A percentile compares a stretch with the other conserved stretches of the same genome.
Evolutionary conservation across 2,329 filamentous ascomycete species (phyloP).

Genomic region (Pochonia chlamydosporia): DNA sequence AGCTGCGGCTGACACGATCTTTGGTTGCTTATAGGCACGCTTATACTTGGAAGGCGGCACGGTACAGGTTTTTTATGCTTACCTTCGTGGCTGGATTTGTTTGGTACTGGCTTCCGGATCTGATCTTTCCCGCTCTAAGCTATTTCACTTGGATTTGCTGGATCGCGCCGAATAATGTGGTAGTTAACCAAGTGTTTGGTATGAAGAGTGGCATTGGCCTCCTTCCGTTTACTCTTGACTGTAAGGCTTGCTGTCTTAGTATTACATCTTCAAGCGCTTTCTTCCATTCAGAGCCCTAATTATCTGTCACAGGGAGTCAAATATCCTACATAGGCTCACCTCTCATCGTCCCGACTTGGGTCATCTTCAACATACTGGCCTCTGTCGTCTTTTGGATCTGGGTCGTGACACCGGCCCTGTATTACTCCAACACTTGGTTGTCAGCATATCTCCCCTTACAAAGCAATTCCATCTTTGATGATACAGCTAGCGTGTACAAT

Average conservation of each 20-base stretch:
- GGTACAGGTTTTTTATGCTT: constrained; percentile 40
- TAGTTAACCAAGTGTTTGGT: constrained; percentile 43
- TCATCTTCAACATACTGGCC: constrained; percentile 40
- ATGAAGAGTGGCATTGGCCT: constrained; percentile 35
- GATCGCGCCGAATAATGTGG: constrained; percentile 39
- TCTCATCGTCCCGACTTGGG: constrained; percentile 35
- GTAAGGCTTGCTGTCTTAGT: constrained; percentile 12
- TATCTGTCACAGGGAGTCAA: constrained; percentile 14
- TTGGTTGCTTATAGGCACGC: not conserved
- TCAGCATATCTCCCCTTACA: constrained; percentile 47
- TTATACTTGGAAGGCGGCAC: constrained; percentile 27
- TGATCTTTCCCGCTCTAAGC: constrained; percentile 38
- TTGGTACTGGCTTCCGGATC: constrained; percentile 46
- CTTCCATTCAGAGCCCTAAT: not conserved
- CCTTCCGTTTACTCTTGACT: constrained; percentile 37
- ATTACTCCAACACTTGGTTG: constrained; percentile 44
- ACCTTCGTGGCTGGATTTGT: constrained; percentile 29
- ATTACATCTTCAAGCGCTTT: not conserved
- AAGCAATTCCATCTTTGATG: constrained; percentile 48
- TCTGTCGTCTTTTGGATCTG: constrained; percentile 42
- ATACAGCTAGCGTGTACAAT: constrained; percentile 43
- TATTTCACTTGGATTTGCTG: constrained; percentile 43
- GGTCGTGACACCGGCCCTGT: constrained; percentile 36
- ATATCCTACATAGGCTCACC: constrained; percentile 36
- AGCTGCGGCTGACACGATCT: not conserved